phyloP scores from a whole-genome alignment of 441 rosid species.

The Metrosideros polymorpha region DNA sequence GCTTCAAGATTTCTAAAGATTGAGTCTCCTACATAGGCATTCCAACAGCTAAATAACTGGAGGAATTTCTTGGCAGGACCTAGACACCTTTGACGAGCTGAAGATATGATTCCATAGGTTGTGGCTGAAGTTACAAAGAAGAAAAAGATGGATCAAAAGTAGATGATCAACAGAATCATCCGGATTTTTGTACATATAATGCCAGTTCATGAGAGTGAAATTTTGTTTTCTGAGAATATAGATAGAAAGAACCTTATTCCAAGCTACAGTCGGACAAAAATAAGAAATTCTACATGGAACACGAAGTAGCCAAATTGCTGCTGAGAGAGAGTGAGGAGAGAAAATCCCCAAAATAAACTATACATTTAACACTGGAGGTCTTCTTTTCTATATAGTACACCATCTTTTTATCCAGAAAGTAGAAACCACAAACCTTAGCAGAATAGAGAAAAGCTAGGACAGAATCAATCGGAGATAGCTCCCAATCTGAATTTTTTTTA shows the following conservation, averaged over 20 bases:
- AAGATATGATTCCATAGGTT: background rate
- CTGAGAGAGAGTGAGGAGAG: background rate
- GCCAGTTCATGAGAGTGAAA: background rate
- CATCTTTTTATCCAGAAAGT: background rate
- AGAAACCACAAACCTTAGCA: background rate
- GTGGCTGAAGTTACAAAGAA: background rate
- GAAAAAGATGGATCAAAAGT: background rate
- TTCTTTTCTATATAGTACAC: background rate
- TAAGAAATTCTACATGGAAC: background rate
- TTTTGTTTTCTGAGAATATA: background rate
- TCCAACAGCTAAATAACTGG: background rate
- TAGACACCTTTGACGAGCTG: background rate
- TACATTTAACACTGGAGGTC: background rate
- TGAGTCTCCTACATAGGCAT: background rate
- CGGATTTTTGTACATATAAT: background rate
- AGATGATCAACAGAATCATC: background rate
- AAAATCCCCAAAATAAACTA: background rate
- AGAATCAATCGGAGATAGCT: background rate
- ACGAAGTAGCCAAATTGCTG: background rate
- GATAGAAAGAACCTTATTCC: background rate
- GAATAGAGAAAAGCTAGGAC: background rate
- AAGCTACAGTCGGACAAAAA: background rate
- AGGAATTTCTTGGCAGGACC: background rate
- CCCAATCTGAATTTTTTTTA: background rate
- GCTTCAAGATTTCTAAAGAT: background rate